Conservation (phyloP, 2,329 filamentous ascomycete genomes). For the Penicillium palitans region DNA sequence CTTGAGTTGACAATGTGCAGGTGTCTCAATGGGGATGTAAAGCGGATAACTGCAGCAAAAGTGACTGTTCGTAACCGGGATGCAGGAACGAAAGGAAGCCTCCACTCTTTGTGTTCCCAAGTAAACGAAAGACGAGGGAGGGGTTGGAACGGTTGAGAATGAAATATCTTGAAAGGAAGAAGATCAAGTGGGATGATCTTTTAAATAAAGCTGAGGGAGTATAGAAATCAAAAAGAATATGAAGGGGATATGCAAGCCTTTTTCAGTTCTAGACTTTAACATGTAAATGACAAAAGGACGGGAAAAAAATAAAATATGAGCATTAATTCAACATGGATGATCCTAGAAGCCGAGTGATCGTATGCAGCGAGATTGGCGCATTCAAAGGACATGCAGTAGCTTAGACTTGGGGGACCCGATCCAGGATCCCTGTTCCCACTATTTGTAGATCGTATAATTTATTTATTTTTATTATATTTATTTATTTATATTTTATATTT, state of each 20-base stretch:
- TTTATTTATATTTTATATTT: background rate
- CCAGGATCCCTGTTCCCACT: conserved; percentile 21
- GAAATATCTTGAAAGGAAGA: conserved; percentile 3
- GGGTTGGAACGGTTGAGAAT: conserved; percentile 8
- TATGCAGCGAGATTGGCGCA: conserved; percentile 18
- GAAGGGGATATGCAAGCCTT: conserved; percentile 14
- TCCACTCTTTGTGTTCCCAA: background rate
- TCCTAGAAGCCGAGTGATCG: conserved; percentile 23
- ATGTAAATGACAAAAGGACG: conserved; percentile 14
- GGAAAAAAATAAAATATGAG: background rate
- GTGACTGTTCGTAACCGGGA: conserved; percentile 20
- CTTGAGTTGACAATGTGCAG: conserved; percentile 4
- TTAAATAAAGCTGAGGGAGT: conserved; percentile 4
- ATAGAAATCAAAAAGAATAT: background rate
- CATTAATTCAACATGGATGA: conserved; percentile 22
- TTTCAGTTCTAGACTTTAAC: conserved; percentile 23
- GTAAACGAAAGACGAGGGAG: conserved; percentile 11
- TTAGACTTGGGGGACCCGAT: conserved; percentile 18
- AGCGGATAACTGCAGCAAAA: conserved; percentile 20
- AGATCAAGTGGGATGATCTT: conserved; percentile 14
- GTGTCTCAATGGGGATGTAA: conserved; percentile 13
- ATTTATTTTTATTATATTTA: conserved; percentile 2
- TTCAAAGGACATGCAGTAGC: conserved; percentile 20
- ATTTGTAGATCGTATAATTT: conserved; percentile 22
- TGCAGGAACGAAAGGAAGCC: conserved; percentile 22